A percentile compares a stretch with the other conserved stretches of the same genome.
Conservation (phyloP, 768 basidiomycete species). For the Collybiopsis luxurians region DNA sequence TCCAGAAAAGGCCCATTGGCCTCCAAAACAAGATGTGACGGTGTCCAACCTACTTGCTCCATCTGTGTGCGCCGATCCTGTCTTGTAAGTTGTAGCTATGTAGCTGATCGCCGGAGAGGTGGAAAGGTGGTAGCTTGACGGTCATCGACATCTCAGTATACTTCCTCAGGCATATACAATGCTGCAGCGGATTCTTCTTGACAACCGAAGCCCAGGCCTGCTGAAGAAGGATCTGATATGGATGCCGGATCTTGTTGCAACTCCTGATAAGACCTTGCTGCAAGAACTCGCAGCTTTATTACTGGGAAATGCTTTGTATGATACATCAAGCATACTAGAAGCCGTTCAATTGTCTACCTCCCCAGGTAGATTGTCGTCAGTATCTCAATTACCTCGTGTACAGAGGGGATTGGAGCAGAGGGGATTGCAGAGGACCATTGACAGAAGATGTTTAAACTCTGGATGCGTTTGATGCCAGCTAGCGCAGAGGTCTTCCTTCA, state of each 20-base stretch:
- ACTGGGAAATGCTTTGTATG: not conserved
- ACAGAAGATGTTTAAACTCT: not conserved
- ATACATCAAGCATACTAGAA: not conserved
- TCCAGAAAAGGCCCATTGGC: slow-evolving; percentile 33
- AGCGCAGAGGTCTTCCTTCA: too few species aligned
- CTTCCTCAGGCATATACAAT: too few species aligned
- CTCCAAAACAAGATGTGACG: slow-evolving; percentile 88
- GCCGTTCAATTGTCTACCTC: not conserved
- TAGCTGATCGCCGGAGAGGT: slow-evolving; percentile 55
- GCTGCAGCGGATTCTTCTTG: too few species aligned
- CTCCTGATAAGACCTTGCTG: not conserved
- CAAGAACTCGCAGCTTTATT: not conserved
- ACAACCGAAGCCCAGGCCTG: too few species aligned
- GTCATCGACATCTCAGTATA: too few species aligned
- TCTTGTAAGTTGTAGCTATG: slow-evolving; percentile 82
- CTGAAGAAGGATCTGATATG: too few species aligned
- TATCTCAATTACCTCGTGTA: not conserved
- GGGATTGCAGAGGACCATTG: too few species aligned
- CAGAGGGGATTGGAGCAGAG: not conserved
- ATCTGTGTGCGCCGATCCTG: slow-evolving; percentile 78
- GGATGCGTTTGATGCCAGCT: too few species aligned
- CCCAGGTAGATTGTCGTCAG: not conserved
- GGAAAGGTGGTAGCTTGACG: slow-evolving; percentile 28
- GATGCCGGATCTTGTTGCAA: not conserved
- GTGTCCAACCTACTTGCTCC: slow-evolving; percentile 79